Evolutionary conservation across 352 stramenopile species (phyloP), one percentile per base, ranked within the genome.

Genomic region (Globisporangium rhizosaccharum): DNA sequence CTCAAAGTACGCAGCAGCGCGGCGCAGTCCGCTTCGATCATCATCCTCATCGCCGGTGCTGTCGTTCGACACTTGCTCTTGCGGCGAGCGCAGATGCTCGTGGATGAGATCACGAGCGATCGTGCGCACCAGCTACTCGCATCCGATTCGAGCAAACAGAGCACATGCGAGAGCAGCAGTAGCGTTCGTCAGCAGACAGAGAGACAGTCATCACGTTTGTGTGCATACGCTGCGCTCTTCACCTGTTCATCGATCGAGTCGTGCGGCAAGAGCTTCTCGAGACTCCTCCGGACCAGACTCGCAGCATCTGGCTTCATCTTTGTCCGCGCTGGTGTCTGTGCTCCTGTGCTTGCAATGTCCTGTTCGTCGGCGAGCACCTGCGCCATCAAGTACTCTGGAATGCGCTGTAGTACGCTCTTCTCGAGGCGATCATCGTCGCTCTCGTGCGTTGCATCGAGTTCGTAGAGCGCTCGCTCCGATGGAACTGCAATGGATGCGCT

Each of bases 1-100:
- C 33, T 75, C 61, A 45, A 73, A 84, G 33, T 78, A 84, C 17
- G 61, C 72, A 3, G 63, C 72, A 54, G 74, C 70, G 53, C 54
- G 65, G 26, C 47, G 61, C 26, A 84, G 58, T 33, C 74, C 74
- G 5, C 67, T 84, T 25, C 63, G 28, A 20, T 84, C 74, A 0
- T 62, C 49, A 3, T 37, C n/a, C 0, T 52, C 56, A 1, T 61
- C 37, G 18, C 51, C 10, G 53, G 28, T n/a, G 28, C 49, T 39
- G 53, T 36, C 3, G 42, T 52, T 51, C 23, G 28, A 25, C 2
- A n/a, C 5, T 6, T 45, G n/a, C n/a, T 26, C 25, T 39, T 57
- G 14, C 17, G 14, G 41, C 41, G 14, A 17, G 12, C 41, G 14
- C 15, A 80, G n/a, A 28, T 60, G 58, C 23, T 75, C 64, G 57